Evolutionary conservation across 1,284 basidiomycete species (phyloP), one percentile per base, ranked within the genome.

Genomic region (Apiotrichum mycotoxinovorans): DNA sequence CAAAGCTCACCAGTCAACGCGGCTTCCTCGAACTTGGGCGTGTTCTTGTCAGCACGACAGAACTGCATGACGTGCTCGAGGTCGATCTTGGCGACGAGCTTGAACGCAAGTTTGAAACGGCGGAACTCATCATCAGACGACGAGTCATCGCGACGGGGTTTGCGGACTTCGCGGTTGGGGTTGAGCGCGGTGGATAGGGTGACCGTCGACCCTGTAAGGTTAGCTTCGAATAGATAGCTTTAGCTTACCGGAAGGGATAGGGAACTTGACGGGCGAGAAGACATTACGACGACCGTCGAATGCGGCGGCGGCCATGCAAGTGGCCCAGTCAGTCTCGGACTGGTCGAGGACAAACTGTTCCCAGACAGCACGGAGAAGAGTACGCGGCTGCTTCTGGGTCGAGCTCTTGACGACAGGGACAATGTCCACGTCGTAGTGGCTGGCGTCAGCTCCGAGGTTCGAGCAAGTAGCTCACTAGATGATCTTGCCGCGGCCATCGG

Each of bases 381-480:
- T 54, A 33, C 62, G 62, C 9, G 69, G 66, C 27, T 64, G 64
- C 58, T 65, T 68, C 48, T 68, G 64, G 54, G 65, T 68, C 41
- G 67, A 57, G n/a, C 62, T 62, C 54, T 69, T 71, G 51, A 73
- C 71, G 33, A 75, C 66, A 11, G 73, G 73, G 54, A 71, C 65
- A 55, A 76, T 74, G 33, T 71, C 70, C 17, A 75, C 63, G 47
- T 76, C 73, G 56, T 75, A 76, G 58, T 76, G 74, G 63, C 69
- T 73, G 50, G 1, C 11, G 54, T 59, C 23, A 56, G 53, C 8
- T 14, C 1, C 4, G 3, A 3, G 2, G 2, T 10, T 17, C 30
- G 23, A 15, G 26, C 14, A 25, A n/a, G 17, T 2, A 44, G 11
- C 70, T 60, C 41, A 74, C 72, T 71, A 62, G 55, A 74, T 71